Conservation (phyloP, 1,139 yeast species). For the Sugiyamaella novakii region DNA sequence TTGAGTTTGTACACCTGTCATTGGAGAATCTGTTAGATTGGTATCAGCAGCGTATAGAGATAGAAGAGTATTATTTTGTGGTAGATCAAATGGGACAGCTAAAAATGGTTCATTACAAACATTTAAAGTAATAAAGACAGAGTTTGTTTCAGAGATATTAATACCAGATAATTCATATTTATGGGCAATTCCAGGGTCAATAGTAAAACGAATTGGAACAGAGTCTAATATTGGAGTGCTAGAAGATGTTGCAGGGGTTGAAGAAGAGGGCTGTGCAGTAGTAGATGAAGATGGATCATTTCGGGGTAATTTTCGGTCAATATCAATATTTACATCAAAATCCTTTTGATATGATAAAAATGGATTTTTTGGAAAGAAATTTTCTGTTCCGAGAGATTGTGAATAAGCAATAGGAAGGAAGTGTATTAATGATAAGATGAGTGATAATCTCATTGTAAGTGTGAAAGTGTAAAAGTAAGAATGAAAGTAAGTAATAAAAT, state of each 20-base stretch:
- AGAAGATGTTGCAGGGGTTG: constrained; percentile 16
- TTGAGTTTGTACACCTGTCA: constrained; percentile 19
- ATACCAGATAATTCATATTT: constrained; percentile 29
- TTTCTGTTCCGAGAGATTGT: neutral
- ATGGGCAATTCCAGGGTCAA: constrained; percentile 37
- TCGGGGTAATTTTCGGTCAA: neutral
- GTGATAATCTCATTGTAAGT: neutral
- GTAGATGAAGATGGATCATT: constrained; percentile 3
- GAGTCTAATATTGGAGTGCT: constrained; percentile 30
- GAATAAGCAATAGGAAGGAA: neutral
- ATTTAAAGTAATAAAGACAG: constrained; percentile 31
- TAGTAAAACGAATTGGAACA: constrained; percentile 31
- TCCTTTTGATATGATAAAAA: neutral
- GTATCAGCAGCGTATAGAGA: constrained; percentile 27
- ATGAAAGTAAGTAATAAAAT: too few relatives aligned
- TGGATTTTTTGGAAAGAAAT: neutral
- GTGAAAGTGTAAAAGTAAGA: too few relatives aligned
- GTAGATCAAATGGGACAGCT: constrained; percentile 19
- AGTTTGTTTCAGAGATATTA: constrained; percentile 14
- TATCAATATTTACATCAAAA: neutral
- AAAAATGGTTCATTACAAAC: constrained; percentile 28
- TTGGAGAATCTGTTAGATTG: constrained; percentile 17
- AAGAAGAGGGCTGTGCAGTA: neutral
- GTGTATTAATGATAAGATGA: neutral
- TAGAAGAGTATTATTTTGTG: constrained; percentile 21